A percentile compares a stretch with the other conserved stretches of the same genome.
Evolutionary conservation across 306 rosid species (phyloP).

Genomic region (Vachellia collinsii): DNA sequence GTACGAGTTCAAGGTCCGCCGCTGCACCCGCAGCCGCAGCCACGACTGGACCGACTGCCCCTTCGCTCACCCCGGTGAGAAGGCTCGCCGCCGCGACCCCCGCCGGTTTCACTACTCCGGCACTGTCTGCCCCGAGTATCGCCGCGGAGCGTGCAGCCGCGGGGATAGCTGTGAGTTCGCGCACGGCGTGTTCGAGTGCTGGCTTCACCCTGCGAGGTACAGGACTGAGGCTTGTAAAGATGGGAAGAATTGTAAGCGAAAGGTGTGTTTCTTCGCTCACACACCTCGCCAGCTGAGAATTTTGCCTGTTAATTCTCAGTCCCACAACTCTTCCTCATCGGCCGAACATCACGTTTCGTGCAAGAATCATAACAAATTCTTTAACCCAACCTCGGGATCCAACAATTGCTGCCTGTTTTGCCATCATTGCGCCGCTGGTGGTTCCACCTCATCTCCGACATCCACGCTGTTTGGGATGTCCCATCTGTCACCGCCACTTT

Average conservation of each 20-base stretch:
- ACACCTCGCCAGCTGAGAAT: slow-evolving; percentile 81
- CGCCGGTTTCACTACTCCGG: slow-evolving; percentile 75
- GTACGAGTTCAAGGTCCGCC: slow-evolving; percentile 95
- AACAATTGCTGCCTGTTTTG: slow-evolving; percentile 63
- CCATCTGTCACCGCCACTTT: slow-evolving; percentile 71
- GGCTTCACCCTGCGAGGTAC: slow-evolving; percentile 95
- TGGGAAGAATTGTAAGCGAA: slow-evolving; percentile 80
- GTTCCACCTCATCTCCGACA: slow-evolving; percentile 64
- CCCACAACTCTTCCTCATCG: slow-evolving; percentile 42
- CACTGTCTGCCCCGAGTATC: slow-evolving; percentile 72
- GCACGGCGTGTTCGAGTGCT: slow-evolving; percentile 89
- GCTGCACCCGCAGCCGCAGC: slow-evolving; percentile 89
- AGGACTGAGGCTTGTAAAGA: slow-evolving; percentile 96
- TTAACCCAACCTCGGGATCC: slow-evolving; percentile 45
- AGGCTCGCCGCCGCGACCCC: slow-evolving; percentile 89
- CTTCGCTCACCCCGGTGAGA: slow-evolving; percentile 85
- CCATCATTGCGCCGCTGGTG: slow-evolving; percentile 35
- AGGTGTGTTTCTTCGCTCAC: slow-evolving; percentile 94
- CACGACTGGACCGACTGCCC: slow-evolving; percentile 99
- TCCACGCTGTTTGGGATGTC: slow-evolving; percentile 72
- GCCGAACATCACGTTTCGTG: slow-evolving; percentile 31
- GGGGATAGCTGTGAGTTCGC: slow-evolving; percentile 80
- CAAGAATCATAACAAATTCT: slow-evolving; percentile 44
- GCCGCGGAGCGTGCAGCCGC: slow-evolving; percentile 74
- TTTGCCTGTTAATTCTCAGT: slow-evolving; percentile 48